Conservation (phyloP, 2,329 filamentous ascomycete genomes). For the Chaetomium globosum region DNA sequence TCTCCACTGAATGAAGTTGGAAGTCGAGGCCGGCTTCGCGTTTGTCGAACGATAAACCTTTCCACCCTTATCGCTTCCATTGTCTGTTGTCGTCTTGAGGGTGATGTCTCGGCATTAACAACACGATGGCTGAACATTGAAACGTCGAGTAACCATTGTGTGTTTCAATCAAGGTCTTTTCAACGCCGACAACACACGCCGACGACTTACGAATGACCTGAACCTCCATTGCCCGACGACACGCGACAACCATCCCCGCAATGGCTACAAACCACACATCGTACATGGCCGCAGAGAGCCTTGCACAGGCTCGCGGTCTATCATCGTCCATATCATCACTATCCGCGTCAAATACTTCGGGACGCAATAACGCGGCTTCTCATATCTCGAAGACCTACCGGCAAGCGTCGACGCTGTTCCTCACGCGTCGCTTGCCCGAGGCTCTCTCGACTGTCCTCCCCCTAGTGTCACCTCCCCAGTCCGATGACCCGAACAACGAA, state of each 20-base stretch:
- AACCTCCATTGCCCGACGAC: background rate
- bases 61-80: slow-evolving; percentile 14
- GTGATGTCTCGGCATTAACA: slow-evolving; percentile 10
- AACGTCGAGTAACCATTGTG: background rate
- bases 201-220: slow-evolving; percentile 6
- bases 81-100: background rate
- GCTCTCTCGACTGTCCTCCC: slow-evolving; percentile 83
- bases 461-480: slow-evolving; percentile 66
- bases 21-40: slow-evolving; percentile 11
- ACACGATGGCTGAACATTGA: slow-evolving; percentile 24
- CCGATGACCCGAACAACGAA: slow-evolving; percentile 50
- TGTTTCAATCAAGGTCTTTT: slow-evolving; percentile 8
- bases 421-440: slow-evolving; percentile 90
- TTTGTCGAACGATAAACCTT: slow-evolving; percentile 20
- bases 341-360: slow-evolving; percentile 67
- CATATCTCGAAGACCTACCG: slow-evolving; percentile 91
- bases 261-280: slow-evolving; percentile 21
- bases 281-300: slow-evolving; percentile 43
- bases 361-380: slow-evolving; percentile 64
- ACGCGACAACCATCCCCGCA: slow-evolving; percentile 12
- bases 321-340: slow-evolving; percentile 61
- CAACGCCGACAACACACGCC: background rate
- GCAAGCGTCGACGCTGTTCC: slow-evolving; percentile 88
- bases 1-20: slow-evolving; percentile 13
- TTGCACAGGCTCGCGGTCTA: slow-evolving; percentile 55